phyloP scores from a whole-genome alignment of 768 basidiomycete species.

The Dendrothele bispora region DNA sequence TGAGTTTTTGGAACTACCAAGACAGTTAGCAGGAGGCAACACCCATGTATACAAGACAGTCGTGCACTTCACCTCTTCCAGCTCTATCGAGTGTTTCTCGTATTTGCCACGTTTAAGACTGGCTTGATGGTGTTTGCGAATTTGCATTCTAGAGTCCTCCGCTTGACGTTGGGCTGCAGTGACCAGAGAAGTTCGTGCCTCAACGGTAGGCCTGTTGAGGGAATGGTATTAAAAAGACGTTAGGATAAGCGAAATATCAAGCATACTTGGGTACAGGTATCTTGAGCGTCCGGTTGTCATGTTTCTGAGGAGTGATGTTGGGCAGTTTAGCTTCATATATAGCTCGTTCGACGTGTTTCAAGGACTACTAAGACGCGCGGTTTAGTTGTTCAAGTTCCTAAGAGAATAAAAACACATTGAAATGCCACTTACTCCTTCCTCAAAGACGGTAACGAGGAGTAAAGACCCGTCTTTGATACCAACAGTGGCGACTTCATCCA shows the following conservation, averaged over 20 bases:
- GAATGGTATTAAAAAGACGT: not conserved
- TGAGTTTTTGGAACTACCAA: slow-evolving; percentile 71
- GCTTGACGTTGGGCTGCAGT: slow-evolving; percentile 59
- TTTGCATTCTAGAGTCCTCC: slow-evolving; percentile 73
- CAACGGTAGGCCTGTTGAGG: slow-evolving; percentile 73
- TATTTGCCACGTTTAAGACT: slow-evolving; percentile 71
- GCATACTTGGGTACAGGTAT: slow-evolving; percentile 79
- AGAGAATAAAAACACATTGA: not conserved
- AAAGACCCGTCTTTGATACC: slow-evolving; percentile 78
- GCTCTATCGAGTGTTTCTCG: slow-evolving; percentile 64
- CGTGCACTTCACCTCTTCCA: slow-evolving; percentile 75
- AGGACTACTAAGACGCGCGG: slow-evolving; percentile 51
- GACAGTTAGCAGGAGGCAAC: not conserved
- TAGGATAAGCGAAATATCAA: not conserved
- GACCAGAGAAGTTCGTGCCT: slow-evolving; percentile 59
- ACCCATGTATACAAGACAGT: not conserved
- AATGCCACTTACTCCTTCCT: slow-evolving; percentile 61
- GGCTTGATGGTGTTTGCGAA: slow-evolving; percentile 68
- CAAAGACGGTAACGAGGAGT: slow-evolving; percentile 74
- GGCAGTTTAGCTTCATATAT: slow-evolving; percentile 77
- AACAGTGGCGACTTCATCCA: slow-evolving; percentile 79
- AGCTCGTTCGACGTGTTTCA: slow-evolving; percentile 74
- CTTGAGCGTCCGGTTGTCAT: slow-evolving; percentile 71
- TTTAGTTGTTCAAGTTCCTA: slow-evolving; percentile 5
- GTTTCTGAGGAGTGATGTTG: slow-evolving; percentile 67